Evolutionary conservation across 225 moss, liverwort and hornwort genomes (phyloP).

Genomic region (Climacium dendroides): DNA sequence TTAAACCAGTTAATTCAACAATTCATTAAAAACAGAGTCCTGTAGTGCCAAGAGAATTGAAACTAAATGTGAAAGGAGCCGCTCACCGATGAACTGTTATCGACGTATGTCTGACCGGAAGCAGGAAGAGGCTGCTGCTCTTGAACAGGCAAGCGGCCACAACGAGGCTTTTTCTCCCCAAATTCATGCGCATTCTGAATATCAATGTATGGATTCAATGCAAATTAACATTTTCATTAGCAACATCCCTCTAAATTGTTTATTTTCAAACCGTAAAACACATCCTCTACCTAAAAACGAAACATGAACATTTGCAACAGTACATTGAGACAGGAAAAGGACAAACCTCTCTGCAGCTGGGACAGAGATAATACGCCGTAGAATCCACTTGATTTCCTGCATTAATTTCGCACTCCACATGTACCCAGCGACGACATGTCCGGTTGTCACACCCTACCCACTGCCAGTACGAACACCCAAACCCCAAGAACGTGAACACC

Average conservation of each 20-base stretch:
- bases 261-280: not conserved
- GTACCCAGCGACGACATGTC: constrained; percentile 97
- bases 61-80: not conserved
- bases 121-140: constrained; percentile 50
- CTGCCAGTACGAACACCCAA: constrained; percentile 19
- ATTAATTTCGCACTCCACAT: constrained; percentile 87
- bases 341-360: constrained; percentile 88
- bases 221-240: not conserved
- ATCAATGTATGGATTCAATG: not conserved
- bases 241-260: not conserved
- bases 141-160: constrained; percentile 55
- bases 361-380: constrained; percentile 87
- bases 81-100: constrained; percentile 63
- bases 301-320: not conserved
- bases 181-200: constrained; percentile 70
- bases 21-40: not conserved
- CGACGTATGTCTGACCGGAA: constrained; percentile 39
- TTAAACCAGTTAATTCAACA: not conserved
- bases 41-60: not conserved
- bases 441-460: constrained; percentile 99
- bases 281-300: not conserved
- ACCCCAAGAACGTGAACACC: not conserved
- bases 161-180: constrained; percentile 67
- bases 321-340: not conserved
- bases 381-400: constrained; percentile 95